Percentiles rank a stretch among this genome's conserved stretches.
phyloP scores from a whole-genome alignment of 805 yeast species.

The Ogataea dorogensis region DNA sequence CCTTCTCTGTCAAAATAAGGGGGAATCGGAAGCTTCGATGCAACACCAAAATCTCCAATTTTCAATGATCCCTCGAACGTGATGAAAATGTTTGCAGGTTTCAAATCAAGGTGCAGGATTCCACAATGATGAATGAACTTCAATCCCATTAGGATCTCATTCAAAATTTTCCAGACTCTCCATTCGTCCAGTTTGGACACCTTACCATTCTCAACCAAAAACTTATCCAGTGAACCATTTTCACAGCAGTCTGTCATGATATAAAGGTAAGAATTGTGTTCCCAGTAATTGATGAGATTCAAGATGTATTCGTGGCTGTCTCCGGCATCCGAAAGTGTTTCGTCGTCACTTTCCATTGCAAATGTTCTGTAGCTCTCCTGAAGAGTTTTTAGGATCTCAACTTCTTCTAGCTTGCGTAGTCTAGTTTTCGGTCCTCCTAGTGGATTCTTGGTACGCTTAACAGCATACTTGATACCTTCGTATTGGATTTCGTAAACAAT shows the following conservation, averaged over 20 bases:
- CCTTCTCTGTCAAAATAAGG: constrained; percentile 88
- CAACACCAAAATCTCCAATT: constrained; percentile 96
- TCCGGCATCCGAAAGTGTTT: constrained; percentile 29
- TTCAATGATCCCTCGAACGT: constrained; percentile 93
- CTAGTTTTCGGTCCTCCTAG: constrained; percentile 57
- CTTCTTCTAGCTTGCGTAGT: constrained; percentile 67
- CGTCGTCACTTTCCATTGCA: constrained; percentile 16
- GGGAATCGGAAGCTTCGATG: constrained; percentile 74
- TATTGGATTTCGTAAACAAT: constrained; percentile 79
- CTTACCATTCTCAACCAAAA: constrained; percentile 73
- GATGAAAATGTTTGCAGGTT: constrained; percentile 92
- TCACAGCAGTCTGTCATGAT: constrained; percentile 96
- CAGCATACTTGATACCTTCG: constrained; percentile 71
- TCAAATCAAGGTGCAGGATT: constrained; percentile 83
- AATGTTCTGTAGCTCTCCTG: constrained; percentile 37
- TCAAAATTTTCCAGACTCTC: constrained; percentile 94
- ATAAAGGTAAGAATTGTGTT: constrained; percentile 67
- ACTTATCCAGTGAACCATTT: constrained; percentile 80
- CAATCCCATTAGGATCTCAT: constrained; percentile 78
- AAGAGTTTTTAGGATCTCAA: constrained; percentile 56
- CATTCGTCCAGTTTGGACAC: constrained; percentile 86
- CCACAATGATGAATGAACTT: constrained; percentile 74
- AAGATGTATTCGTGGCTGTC: constrained; percentile 79
- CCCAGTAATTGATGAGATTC: constrained; percentile 84
- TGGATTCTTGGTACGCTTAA: constrained; percentile 77